These are phyloP conservation scores for Leishmania lainsoni DNA, from an alignment of 208 protist genomes.

Conservation along the genomic window DNA sequence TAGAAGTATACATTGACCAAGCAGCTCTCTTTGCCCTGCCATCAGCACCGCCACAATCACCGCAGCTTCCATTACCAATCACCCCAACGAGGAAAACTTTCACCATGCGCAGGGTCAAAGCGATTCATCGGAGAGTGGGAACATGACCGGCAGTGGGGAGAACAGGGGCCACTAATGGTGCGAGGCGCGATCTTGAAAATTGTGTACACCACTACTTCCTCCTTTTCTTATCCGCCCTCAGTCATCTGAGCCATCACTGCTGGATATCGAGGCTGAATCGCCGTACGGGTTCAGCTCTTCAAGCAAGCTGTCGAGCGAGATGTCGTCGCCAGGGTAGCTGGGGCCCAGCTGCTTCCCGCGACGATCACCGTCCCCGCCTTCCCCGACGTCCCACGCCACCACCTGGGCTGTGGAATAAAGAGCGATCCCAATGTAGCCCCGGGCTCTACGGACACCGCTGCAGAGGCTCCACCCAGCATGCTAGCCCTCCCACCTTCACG, in stretches of 20 bases:
- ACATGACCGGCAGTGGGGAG: background rate
- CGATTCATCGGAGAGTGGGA: background rate
- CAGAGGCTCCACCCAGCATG: background rate
- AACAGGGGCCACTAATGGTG: background rate
- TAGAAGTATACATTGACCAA: background rate
- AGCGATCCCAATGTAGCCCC: constrained; percentile 10
- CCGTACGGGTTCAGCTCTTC: constrained; percentile 13
- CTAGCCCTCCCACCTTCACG: background rate
- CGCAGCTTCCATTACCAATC: background rate
- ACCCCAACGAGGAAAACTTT: background rate
- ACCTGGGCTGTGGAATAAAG: background rate
- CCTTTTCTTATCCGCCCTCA: background rate
- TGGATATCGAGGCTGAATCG: background rate
- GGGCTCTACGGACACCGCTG: background rate
- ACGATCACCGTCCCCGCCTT: background rate
- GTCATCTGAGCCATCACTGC: background rate
- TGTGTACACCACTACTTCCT: background rate
- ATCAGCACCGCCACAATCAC: background rate
- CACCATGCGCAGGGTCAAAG: background rate
- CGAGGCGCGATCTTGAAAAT: background rate
- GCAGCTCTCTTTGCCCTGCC: background rate
- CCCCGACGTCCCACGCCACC: constrained; percentile 6
- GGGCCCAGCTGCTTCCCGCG: background rate
- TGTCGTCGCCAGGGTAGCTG: background rate
- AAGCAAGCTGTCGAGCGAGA: constrained; percentile 16